A percentile compares a stretch with the other conserved stretches of the same genome.
phyloP scores from a whole-genome alignment of 2,329 filamentous ascomycete species.

The Aspergillus ibericus region DNA sequence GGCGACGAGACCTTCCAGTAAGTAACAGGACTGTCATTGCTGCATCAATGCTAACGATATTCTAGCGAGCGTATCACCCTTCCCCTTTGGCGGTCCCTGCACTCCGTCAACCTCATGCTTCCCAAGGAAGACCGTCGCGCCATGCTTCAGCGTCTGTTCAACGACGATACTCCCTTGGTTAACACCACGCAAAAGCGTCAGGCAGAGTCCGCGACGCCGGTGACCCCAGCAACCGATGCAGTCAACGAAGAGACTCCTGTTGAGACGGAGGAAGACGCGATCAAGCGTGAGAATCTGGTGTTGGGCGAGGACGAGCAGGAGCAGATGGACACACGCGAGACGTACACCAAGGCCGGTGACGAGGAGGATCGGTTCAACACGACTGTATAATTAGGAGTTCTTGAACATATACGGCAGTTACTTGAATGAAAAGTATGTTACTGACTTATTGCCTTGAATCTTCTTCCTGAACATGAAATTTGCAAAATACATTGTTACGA shows the following conservation, averaged over 20 bases:
- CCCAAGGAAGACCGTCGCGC: slow-evolving; percentile 94
- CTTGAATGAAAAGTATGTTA: background rate
- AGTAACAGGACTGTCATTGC: slow-evolving; percentile 11
- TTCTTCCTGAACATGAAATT: background rate
- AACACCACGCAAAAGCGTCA: slow-evolving; percentile 52
- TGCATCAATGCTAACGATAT: slow-evolving; percentile 19
- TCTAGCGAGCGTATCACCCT: slow-evolving; percentile 75
- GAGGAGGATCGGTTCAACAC: slow-evolving; percentile 50
- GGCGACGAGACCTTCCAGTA: slow-evolving; percentile 57
- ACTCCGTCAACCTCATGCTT: slow-evolving; percentile 93
- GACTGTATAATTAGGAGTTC: slow-evolving; percentile 41
- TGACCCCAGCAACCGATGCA: slow-evolving; percentile 12
- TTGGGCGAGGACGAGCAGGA: slow-evolving; percentile 45
- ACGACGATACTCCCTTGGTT: slow-evolving; percentile 80
- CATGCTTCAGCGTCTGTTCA: slow-evolving; percentile 87
- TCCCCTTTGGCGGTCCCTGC: slow-evolving; percentile 89
- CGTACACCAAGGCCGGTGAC: slow-evolving; percentile 45
- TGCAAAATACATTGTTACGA: background rate
- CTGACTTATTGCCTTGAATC: too few species aligned
- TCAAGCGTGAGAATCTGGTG: slow-evolving; percentile 41
- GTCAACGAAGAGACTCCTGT: slow-evolving; percentile 14
- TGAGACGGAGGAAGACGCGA: slow-evolving; percentile 35
- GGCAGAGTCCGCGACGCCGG: slow-evolving; percentile 17
- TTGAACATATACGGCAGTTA: slow-evolving; percentile 11
- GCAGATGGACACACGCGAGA: slow-evolving; percentile 42